Evolutionary conservation across 306 rosid species (phyloP), one percentile per base, ranked within the genome.

Genomic region (Elaeagnus macrophylla): DNA sequence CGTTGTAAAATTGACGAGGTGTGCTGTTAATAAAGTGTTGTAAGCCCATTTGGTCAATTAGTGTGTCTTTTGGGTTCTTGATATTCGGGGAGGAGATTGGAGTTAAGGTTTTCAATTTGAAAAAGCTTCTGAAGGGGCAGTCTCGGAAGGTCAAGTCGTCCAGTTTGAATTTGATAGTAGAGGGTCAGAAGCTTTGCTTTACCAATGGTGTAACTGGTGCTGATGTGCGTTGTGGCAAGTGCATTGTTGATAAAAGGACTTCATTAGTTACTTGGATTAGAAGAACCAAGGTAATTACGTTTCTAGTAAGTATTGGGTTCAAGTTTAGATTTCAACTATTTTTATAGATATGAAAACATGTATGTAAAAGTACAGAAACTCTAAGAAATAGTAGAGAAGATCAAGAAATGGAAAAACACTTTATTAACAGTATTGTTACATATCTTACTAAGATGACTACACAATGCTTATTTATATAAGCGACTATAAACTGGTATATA

Each of bases 31-130:
- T 91, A 32, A 80, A 88, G 41, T 81, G 91, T 36, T 69, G 67
- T 7, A 67, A 63, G 68, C 83, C 82, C 37, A 70, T 91, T 54
- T 84, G 80, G 64, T 86, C 94, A 8, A 36, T 91, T 20, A 78
- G 75, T 37, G 13, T 91, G 48, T 75, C 91, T 0, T 82, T 72
- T 12, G 94, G 86, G 62, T 68, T 73, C 54, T 72, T 86, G 74
- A 54, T 88, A 37, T 74, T 88, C 16, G 96, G 91, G 10, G 96
- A 88, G 56, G 88, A 84, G 37, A 76, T 59, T 35, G 96, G 96
- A 42, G 88, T 88, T 58, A 74, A 91, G 78, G 77, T 84, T 74
- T 77, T 88, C 39, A 67, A 73, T 8, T 39, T 84, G 58, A 67
- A 88, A 77, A 64, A 72, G 64, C 72, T 82, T 17, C 77, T 70